phyloP scores from a whole-genome alignment of 2,329 filamentous ascomycete species.

The Aspergillus arachidicola region DNA sequence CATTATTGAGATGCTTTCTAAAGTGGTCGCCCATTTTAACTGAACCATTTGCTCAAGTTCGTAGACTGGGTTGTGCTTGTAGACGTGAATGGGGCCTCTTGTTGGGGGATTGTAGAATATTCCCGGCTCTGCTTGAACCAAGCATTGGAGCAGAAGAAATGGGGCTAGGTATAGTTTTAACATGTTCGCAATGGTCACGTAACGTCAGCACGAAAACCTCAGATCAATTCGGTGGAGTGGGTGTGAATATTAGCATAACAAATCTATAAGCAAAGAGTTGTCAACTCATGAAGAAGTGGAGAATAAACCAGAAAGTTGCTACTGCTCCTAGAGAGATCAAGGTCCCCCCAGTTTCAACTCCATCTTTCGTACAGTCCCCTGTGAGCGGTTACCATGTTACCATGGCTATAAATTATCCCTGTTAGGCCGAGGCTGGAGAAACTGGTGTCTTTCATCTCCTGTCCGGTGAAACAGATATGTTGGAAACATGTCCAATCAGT shows the following conservation, averaged over 20 bases:
- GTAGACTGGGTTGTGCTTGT: constrained; percentile 2
- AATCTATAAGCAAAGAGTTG: neutral
- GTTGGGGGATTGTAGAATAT: constrained; percentile 5
- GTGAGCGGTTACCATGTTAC: neutral
- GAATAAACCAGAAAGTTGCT: neutral
- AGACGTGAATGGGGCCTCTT: neutral
- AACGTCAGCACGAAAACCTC: neutral
- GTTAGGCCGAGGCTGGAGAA: neutral
- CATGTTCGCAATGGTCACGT: neutral
- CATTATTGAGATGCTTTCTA: neutral
- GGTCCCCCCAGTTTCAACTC: neutral
- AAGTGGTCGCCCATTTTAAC: constrained; percentile 3
- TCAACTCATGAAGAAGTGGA: neutral
- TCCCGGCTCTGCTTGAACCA: neutral
- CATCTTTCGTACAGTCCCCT: neutral
- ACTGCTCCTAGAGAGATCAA: neutral
- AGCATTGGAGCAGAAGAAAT: neutral
- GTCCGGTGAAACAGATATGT: too few relatives aligned
- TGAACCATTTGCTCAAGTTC: constrained; percentile 1
- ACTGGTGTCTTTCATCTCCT: neutral
- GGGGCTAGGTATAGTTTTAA: neutral
- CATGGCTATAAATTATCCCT: neutral
- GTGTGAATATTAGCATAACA: neutral
- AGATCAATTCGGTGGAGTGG: neutral
- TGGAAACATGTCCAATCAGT: too few relatives aligned